phyloP scores from a whole-genome alignment of 495 filamentous ascomycete species.

The Chaetomium fimeti region DNA sequence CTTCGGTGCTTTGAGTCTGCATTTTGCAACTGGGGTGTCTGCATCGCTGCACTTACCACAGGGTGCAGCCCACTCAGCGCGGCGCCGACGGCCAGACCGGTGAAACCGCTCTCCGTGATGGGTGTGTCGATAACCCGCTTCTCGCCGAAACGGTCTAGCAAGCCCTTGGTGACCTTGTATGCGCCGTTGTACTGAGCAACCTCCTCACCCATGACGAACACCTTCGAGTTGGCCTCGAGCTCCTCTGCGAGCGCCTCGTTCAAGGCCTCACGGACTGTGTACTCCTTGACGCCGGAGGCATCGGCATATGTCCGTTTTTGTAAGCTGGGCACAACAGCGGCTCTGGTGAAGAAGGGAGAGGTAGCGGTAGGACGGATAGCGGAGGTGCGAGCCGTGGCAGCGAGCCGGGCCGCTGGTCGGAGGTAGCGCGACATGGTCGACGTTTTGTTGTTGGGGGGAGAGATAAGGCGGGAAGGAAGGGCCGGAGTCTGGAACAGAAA shows the following conservation, averaged over 20 bases:
- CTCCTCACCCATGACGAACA: constrained; percentile 95
- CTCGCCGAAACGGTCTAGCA: constrained; percentile 93
- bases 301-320: constrained; percentile 56
- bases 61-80: constrained; percentile 92
- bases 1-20: not conserved
- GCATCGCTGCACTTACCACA: constrained; percentile 61
- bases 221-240: constrained; percentile 88
- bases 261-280: constrained; percentile 93
- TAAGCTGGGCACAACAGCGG: constrained; percentile 40
- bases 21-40: not conserved
- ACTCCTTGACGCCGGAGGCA: constrained; percentile 72
- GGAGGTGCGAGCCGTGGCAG: constrained; percentile 60
- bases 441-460: constrained; percentile 26
- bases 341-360: constrained; percentile 50
- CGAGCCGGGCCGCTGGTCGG: constrained; percentile 74
- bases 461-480: constrained; percentile 29
- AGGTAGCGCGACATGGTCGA: constrained; percentile 65
- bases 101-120: constrained; percentile 95
- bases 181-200: constrained; percentile 99
- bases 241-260: constrained; percentile 98
- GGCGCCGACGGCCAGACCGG: constrained; percentile 87
- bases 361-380: constrained; percentile 48
- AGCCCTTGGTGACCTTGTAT: constrained; percentile 98
- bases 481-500: not conserved
- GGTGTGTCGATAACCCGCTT: constrained; percentile 97